Base-by-base conservation (phyloP, 1,139 yeast species). In the Hansenula sp. region DNA sequence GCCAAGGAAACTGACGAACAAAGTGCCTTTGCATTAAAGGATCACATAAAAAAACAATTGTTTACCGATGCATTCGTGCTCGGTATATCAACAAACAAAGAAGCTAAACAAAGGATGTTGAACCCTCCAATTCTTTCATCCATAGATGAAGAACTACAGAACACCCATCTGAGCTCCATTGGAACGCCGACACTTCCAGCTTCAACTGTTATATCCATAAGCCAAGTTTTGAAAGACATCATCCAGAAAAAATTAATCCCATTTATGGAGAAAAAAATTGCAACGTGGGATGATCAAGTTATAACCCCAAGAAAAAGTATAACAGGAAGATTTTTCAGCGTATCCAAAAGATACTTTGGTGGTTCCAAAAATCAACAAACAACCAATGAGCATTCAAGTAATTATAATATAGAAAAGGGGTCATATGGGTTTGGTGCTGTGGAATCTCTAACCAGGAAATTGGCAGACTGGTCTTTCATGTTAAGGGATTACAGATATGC, bases 401-500 rank as follows among this genome's bases (percentile, higher is more conserved):
- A 62, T 44, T 71, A 60, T 47, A 78, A 79, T 55, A 55, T 70
- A 21, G 63, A 62, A n/a, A 73, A 71, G 29, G 77, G 76, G 32
- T 78, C 68, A 48, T 87, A 86, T 60, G 68, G 74, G 43, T 76
- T 77, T 40, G 66, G 79, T 1, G 72, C 91, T 0, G 77, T 85
- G 0, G 97, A 90, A 57, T 88, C 89, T 54, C 74, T 79, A 40
- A 72, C 90, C 30, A 70, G 98, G 41, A 85, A 86, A 58, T 68
- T 93, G 36, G 98, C 96, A 0, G 99, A 93, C 62, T 89, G 96
- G 89, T 81, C 93, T 8, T 78, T 93, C 55, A 87, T 93, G 79
- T 67, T 91, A 21, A 79, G 91, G 38, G 97, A 93, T 65, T 93
- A 86, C 70, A 84, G 84, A 60, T 83, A 81, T 50, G 94, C 98